These are phyloP conservation scores for Benincasa hispida DNA, from an alignment of 306 rosid genomes.

Conservation along the genomic window DNA sequence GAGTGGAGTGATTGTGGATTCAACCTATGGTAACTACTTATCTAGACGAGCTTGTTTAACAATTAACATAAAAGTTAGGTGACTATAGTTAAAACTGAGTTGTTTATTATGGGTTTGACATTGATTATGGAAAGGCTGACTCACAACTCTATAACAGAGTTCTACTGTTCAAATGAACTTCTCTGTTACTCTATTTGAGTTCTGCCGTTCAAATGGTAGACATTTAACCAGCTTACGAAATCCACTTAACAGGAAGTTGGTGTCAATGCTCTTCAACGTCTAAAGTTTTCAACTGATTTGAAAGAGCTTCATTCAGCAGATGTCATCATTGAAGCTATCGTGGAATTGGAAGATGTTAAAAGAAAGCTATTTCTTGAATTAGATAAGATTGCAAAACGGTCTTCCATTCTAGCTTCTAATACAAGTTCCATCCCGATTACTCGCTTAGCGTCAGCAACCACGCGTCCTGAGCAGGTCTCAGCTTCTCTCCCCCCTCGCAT, in stretches of 20 bases:
- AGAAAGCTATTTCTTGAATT: slow-evolving; percentile 45
- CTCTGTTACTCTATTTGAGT: neutral
- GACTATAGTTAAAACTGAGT: neutral
- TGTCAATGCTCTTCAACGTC: slow-evolving; percentile 30
- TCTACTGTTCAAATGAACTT: neutral
- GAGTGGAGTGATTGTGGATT: neutral
- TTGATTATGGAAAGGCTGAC: neutral
- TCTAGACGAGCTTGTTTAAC: neutral
- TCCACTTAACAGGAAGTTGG: slow-evolving; percentile 22
- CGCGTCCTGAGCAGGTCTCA: slow-evolving; percentile 55
- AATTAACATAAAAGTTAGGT: neutral
- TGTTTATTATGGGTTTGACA: neutral
- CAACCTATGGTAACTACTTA: neutral
- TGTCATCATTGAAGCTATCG: slow-evolving; percentile 67
- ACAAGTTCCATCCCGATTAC: slow-evolving; percentile 93
- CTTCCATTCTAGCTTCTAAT: slow-evolving; percentile 82
- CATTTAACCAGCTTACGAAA: neutral
- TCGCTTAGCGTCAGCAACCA: slow-evolving; percentile 60
- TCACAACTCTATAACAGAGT: neutral
- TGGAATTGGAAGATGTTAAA: slow-evolving; percentile 76
- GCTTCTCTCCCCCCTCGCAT: neutral
- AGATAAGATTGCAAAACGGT: slow-evolving; percentile 44
- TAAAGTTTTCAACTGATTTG: slow-evolving; percentile 37
- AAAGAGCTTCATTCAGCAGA: slow-evolving; percentile 53
- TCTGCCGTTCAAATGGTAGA: neutral